A percentile compares a stretch with the other conserved stretches of the same genome.
Conservation (phyloP, 805 yeast genomes). For the Komagataella ulmi region DNA sequence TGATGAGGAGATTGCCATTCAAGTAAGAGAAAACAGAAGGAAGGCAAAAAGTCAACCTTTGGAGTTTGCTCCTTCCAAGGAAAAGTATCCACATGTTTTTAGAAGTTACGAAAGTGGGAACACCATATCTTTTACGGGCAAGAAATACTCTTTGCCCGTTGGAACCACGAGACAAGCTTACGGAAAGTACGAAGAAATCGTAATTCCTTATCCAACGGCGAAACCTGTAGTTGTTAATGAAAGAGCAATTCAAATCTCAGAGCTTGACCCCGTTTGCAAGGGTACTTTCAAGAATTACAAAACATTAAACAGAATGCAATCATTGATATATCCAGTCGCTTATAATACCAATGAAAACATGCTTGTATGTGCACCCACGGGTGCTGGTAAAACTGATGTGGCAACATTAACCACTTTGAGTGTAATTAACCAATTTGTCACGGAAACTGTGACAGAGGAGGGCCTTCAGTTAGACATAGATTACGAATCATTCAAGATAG, state of each 20-base stretch:
- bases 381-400: slow-evolving; percentile 97
- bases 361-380: slow-evolving; percentile 92
- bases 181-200: slow-evolving; percentile 64
- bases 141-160: slow-evolving; percentile 62
- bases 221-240: slow-evolving; percentile 26
- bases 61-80: slow-evolving; percentile 28
- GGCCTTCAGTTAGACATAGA: slow-evolving; percentile 27
- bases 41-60: slow-evolving; percentile 34
- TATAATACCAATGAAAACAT: slow-evolving; percentile 59
- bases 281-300: slow-evolving; percentile 76
- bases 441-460: slow-evolving; percentile 6
- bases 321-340: slow-evolving; percentile 70
- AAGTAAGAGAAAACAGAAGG: slow-evolving; percentile 35
- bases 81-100: slow-evolving; percentile 78
- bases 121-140: slow-evolving; percentile 68
- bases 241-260: slow-evolving; percentile 40
- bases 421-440: slow-evolving; percentile 39
- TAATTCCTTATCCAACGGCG: slow-evolving; percentile 63
- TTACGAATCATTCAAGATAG: slow-evolving; percentile 53
- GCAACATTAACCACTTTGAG: slow-evolving; percentile 77
- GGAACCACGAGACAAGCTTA: slow-evolving; percentile 61
- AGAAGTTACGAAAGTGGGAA: slow-evolving; percentile 49
- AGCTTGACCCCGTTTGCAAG: slow-evolving; percentile 65
- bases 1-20: slow-evolving; percentile 39
- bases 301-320: slow-evolving; percentile 72